Evolutionary conservation across 2,329 filamentous ascomycete species (phyloP), one percentile per base, ranked within the genome.

Genomic region (Coniella vitis): DNA sequence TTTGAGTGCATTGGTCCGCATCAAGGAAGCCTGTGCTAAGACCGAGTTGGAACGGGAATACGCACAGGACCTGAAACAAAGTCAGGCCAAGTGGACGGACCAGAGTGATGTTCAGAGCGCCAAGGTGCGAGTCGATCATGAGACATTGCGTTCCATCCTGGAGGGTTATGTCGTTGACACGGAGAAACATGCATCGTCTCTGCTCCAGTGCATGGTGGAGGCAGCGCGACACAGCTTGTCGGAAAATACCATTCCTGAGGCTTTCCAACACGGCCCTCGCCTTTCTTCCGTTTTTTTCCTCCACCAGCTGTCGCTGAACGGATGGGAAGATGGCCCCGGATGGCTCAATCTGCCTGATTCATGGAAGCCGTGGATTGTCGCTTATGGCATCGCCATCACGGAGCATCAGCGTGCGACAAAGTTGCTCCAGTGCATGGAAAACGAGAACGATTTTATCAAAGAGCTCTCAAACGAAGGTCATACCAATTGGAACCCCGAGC

Each of bases 401-500:
- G 56, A 61, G 3, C 40, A 72, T 0, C 71, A 78, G 45, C 64
- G 68, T 14, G 67, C 71, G 0, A 56, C 65, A 12, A 65, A 76
- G 0, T 57, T 79, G 1, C 17, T 70, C 0, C 25, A 46, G 2
- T 51, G 55, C 1, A 41, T 37, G 14, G 32, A 48, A 2, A 66
- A 63, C 16, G 45, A 48, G 3, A 47, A 52, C 1, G 66, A 69
- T 4, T 55, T 78, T 0, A 34, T 66, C 0, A 63, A 56, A 9
- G 76, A 79, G 51, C 50, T 74, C 0, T 36, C 56, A 2, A 82
- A 81, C 48, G 14, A 54, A 0, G 82, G 81, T 0, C 79, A 83
- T 52, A 55, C 57, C 1, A 76, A 74, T 9, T 87, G 82, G 79
- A 56, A 72, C 5, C 72, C 75, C 0, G 9, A 58, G 0, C 52